Evolutionary conservation across 306 rosid species (phyloP), one percentile per base, ranked within the genome.

Genomic region (Quercus aquifolioides): DNA sequence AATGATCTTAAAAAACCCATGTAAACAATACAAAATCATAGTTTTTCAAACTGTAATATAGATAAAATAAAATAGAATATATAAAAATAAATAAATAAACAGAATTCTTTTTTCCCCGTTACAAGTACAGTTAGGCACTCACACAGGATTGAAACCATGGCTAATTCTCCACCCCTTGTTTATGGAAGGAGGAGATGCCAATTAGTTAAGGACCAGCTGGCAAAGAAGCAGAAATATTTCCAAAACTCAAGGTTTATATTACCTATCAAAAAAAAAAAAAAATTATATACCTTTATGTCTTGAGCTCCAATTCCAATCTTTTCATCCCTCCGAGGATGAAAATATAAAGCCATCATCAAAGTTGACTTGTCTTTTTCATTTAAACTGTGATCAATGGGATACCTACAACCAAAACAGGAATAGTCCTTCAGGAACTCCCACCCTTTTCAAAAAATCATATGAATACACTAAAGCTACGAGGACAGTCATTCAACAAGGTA

Each of bases 291-390:
- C 97, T 90, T 91, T 67, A 95, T 89, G 77, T 85, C 87, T 72
- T 73, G 69, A 33, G 82, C 81, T 79, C 96, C 99, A 38, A 21
- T 23, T 49, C 98, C 99, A 46, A 90, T 65, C 81, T 95, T 95
- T 71, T 81, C 88, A 55, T 84, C 81, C 75, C 58, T 71, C 55
- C 56, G 79, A 12, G 99, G 99, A 87, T 95, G 99, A 85, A 89
- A 93, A 79, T 60, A 65, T 74, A 95, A 82, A 74, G 88, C 98
- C 76, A 18, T 74, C 90, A 82, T 79, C 88, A 93, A 55, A 21
- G 80, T 86, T 75, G 79, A n/a, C 86, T 78, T 87, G 80, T 95
- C 98, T 55, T 5, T 23, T 55, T 91, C 94, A 81, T 74, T 85
- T 78, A 95, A 76, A 79, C 62, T 80, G 62, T 90, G 78, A 75